Percentiles rank a stretch among this genome's conserved stretches.
These are phyloP conservation scores for Aspergillus haitiensis DNA, from an alignment of 495 filamentous ascomycete species.

Conservation along the genomic window DNA sequence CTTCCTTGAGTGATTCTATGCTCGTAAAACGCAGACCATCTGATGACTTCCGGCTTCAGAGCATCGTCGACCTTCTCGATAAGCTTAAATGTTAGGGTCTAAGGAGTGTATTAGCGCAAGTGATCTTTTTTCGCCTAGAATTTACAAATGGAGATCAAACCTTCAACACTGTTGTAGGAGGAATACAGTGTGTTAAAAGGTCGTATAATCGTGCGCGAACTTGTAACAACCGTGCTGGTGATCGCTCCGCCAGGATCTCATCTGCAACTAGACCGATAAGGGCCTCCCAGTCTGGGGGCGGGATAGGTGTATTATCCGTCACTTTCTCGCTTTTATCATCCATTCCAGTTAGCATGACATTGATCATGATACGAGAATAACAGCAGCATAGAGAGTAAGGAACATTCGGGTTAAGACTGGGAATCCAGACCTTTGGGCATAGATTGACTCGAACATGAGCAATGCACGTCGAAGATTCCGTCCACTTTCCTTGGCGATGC, in stretches of 20 bases:
- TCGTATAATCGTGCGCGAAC: conserved; percentile 94
- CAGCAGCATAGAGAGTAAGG: no score
- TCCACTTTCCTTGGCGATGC: conserved; percentile 89
- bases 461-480: conserved; percentile 86
- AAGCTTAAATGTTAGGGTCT: conserved; percentile 87
- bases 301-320: conserved; percentile 81
- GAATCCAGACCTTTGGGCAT: conserved; percentile 86
- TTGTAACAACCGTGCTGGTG: conserved; percentile 78
- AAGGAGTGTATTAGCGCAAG: conserved; percentile 11
- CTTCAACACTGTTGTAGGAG: conserved; percentile 87
- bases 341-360: not conserved
- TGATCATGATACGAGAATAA: no score
- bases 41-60: conserved; percentile 87
- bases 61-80: conserved; percentile 82
- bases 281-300: conserved; percentile 94
- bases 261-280: conserved; percentile 82
- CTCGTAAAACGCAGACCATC: conserved; percentile 96
- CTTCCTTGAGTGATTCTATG: conserved; percentile 85
- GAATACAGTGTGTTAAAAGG: conserved; percentile 94
- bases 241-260: conserved; percentile 89
- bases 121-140: no score
- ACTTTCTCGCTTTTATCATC: conserved; percentile 72
- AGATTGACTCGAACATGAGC: conserved; percentile 93
- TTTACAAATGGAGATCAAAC: conserved; percentile 34
- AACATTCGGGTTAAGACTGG: no score